Evolutionary conservation across 192 early-diverging fungal species (phyloP), one percentile per base, ranked within the genome.

Genomic region (Mortierella alpina): DNA sequence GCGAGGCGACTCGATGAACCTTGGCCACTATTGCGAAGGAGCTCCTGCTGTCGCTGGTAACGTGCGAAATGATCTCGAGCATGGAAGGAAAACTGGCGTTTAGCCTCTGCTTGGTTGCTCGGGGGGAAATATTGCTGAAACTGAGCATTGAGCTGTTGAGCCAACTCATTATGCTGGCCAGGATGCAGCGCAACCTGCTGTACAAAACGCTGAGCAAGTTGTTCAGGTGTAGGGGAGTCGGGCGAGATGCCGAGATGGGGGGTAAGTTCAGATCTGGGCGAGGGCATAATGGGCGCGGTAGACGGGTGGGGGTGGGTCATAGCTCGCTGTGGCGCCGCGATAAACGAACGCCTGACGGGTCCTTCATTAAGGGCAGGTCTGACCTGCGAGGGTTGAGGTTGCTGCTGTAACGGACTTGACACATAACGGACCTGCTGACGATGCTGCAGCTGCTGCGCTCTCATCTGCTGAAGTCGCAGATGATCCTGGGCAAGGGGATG

Each of bases 51-150:
- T 63, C 77, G 59, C 41, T 80, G 70, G 55, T 80, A 59, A 0
- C 77, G 69, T 2, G 77, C 70, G 64, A 80, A 80, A 53, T 66
- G 60, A 15, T 80, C 65, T 50, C 77, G 44, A 5, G 68, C 65
- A 68, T 72, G 70, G 42, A 80, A 59, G 17, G 70, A 80, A 18
- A 80, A 80, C 6, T 57, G 77, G 13, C 77, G 64, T 41, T 80
- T 80, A 40, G 77, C 77, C 52, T 80, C 77, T 12, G 69, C 69
- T 54, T 72, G 77, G 41, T 80, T 50, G 17, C 72, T 66, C 4
- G 77, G 64, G 12, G 77, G 77, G 49, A 80, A 80, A 53, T 72
- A 66, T 45, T 68, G 64, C 52, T 80, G 69, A 50, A 80, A 80
- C 57, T 80, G 77, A 14, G 77, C 69, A 64, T 72, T 59, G 46